Percentiles rank a stretch among this genome's conserved stretches.
Conservation (phyloP, 1,284 basidiomycete genomes). For the Filobasidium uniguttulatum region DNA sequence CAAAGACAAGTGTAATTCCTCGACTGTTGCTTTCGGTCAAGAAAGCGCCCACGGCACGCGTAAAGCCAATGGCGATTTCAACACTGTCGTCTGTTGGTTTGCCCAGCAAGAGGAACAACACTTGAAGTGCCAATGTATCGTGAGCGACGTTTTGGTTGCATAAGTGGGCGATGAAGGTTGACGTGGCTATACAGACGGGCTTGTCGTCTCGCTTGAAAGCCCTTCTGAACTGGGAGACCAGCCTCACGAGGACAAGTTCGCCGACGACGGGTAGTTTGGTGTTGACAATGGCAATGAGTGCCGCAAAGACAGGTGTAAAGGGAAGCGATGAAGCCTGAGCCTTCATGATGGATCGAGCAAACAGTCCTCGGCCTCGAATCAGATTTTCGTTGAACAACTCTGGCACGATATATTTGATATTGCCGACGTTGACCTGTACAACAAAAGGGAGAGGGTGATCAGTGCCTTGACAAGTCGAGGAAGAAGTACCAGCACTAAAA, state of each 20-base stretch:
- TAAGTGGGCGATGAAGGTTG: constrained; percentile 90
- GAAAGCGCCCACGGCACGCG: constrained; percentile 92
- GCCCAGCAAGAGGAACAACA: constrained; percentile 84
- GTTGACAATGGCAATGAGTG: constrained; percentile 87
- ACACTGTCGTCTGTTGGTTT: constrained; percentile 95
- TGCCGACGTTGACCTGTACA: constrained; percentile 70
- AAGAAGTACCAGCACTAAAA: neutral
- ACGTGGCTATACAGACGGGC: constrained; percentile 82
- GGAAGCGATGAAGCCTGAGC: constrained; percentile 92
- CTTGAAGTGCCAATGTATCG: constrained; percentile 87
- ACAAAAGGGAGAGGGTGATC: neutral
- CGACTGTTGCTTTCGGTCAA: constrained; percentile 86
- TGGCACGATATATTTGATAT: constrained; percentile 93
- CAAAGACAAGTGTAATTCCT: constrained; percentile 82
- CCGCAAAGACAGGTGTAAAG: constrained; percentile 94
- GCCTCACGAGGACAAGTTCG: constrained; percentile 71
- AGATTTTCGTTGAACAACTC: constrained; percentile 88
- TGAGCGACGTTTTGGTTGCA: constrained; percentile 92
- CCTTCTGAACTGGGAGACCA: constrained; percentile 88
- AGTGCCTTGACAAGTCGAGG: neutral
- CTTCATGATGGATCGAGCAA: constrained; percentile 90
- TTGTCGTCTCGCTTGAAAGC: constrained; percentile 98
- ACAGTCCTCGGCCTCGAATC: constrained; percentile 75
- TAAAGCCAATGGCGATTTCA: constrained; percentile 95
- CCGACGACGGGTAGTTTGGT: constrained; percentile 94